These are phyloP conservation scores for Ceratocystis albifundus DNA, from an alignment of 2,329 filamentous ascomycete species.

Conservation along the genomic window DNA sequence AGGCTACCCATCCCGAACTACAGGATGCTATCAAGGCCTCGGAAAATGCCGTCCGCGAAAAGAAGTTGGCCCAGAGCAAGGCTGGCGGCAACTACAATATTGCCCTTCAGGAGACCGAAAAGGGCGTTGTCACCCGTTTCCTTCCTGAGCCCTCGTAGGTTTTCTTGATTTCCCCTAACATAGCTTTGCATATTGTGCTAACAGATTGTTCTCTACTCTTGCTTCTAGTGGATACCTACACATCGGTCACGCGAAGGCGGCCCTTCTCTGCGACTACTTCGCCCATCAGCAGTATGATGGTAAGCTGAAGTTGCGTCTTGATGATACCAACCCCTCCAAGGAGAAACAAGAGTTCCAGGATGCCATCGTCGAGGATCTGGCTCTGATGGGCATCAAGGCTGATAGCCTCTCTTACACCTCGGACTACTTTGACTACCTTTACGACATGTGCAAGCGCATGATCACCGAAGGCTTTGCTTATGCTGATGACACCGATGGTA, in stretches of 20 bases:
- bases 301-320: slow-evolving; percentile 80
- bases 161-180: not conserved
- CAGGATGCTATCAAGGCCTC: slow-evolving; percentile 57
- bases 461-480: slow-evolving; percentile 84
- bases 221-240: slow-evolving; percentile 63
- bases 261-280: slow-evolving; percentile 91
- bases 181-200: not conserved
- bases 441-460: slow-evolving; percentile 71
- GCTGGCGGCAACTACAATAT: slow-evolving; percentile 84
- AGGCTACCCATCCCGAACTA: slow-evolving; percentile 68
- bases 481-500: slow-evolving; percentile 84
- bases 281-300: slow-evolving; percentile 88
- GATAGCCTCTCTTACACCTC: slow-evolving; percentile 82
- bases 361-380: slow-evolving; percentile 81
- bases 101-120: slow-evolving; percentile 68
- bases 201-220: not conserved
- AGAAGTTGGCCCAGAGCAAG: slow-evolving; percentile 57
- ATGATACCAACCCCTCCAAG: slow-evolving; percentile 95
- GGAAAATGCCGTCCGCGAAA: slow-evolving; percentile 56
- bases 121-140: slow-evolving; percentile 85
- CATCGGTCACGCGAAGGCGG: slow-evolving; percentile 91
- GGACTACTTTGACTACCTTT: slow-evolving; percentile 89
- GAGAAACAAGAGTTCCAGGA: slow-evolving; percentile 96
- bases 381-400: slow-evolving; percentile 81
- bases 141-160: slow-evolving; percentile 80